Evolutionary conservation across 2,329 filamentous ascomycete genomes (phyloP), one percentile per base, ranked within the genome.

Genomic region (Colletotrichum sp.): DNA sequence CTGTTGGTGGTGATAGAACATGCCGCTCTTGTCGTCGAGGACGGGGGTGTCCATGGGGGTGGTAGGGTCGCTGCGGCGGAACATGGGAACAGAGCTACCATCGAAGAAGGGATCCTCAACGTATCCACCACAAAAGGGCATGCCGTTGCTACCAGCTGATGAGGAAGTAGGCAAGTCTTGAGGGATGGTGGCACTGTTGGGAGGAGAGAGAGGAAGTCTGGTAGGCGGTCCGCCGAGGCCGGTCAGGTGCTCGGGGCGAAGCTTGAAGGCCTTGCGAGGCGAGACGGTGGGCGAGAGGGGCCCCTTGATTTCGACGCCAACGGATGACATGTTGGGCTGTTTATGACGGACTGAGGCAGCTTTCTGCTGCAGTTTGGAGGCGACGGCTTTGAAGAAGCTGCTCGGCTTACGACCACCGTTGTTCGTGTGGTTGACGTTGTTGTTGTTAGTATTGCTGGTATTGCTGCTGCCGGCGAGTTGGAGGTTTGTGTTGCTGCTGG

Each of bases 321-420:
- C 65, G 64, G 77, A 71, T 64, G 77, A 76, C 77, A 78, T 78
- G 55, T 62, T 71, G 72, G 59, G 69, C 49, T 75, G 66, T 69
- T 76, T 77, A 63, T 72, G 67, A 70, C 83, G 81, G 68, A 86
- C 78, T 52, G 81, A 83, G 24, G 83, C 83, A 28, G 85, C 85
- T 78, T 86, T 87, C 68, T 84, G 83, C 68, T 84, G 83, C 62
- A 87, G 81, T 6, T 85, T 86, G 39, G 86, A 86, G 13, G 85
- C 84, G 49, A 87, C 81, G 9, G 85, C 85, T 66, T 87, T 84
- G 77, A 87, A 83, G 69, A 87, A 84, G 77, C 83, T 86, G 78
- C 85, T 86, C 32, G 83, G 79, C 78, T 83, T 85, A 68, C 83
- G 75, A 66, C 60, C 59, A 64, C 71, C 72, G 68, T 68, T 67